Percentiles rank a stretch among this genome's conserved stretches.
Conservation (phyloP, 371 early-diverging fungal species). For the Actinomortierella wolfii region DNA sequence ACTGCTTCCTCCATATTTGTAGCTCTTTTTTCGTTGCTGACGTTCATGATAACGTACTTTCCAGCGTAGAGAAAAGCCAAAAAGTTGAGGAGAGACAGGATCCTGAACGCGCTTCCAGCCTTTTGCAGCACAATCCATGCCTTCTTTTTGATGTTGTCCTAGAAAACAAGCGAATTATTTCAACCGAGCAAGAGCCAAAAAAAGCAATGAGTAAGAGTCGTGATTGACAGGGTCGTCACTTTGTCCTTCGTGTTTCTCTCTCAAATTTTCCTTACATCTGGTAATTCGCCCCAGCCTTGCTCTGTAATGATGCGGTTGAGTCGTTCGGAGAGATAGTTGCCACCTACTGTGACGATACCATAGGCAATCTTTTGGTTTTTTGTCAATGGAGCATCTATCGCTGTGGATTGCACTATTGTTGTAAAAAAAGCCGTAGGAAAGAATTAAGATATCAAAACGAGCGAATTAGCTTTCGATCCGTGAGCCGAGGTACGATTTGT, state of each 20-base stretch:
- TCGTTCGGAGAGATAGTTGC: slow-evolving; percentile 75
- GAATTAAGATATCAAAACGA: not conserved
- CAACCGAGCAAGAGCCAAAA: not conserved
- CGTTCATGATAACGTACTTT: slow-evolving; percentile 54
- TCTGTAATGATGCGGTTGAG: slow-evolving; percentile 61
- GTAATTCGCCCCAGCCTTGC: slow-evolving; percentile 83
- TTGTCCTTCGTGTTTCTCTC: not conserved
- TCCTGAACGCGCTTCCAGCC: slow-evolving; percentile 68
- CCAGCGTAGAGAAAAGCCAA: slow-evolving; percentile 83
- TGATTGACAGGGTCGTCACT: not conserved
- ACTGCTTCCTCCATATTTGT: not conserved
- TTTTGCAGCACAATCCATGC: slow-evolving; percentile 70
- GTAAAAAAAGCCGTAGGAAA: not conserved
- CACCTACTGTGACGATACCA: slow-evolving; percentile 69
- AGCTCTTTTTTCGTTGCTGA: not conserved
- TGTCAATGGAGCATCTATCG: slow-evolving; percentile 64
- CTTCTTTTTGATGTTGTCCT: slow-evolving; percentile 60
- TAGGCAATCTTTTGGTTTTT: slow-evolving; percentile 63
- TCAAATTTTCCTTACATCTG: slow-evolving; percentile 49
- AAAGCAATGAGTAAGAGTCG: not conserved
- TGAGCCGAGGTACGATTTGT: too few species aligned
- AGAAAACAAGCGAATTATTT: not conserved
- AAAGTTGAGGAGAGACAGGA: slow-evolving; percentile 77
- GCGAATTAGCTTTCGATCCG: too few species aligned
- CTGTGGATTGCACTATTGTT: slow-evolving; percentile 60